These are phyloP conservation scores for Stereum hirsutum DNA, from an alignment of 1,284 basidiomycete species.

Conservation along the genomic window DNA sequence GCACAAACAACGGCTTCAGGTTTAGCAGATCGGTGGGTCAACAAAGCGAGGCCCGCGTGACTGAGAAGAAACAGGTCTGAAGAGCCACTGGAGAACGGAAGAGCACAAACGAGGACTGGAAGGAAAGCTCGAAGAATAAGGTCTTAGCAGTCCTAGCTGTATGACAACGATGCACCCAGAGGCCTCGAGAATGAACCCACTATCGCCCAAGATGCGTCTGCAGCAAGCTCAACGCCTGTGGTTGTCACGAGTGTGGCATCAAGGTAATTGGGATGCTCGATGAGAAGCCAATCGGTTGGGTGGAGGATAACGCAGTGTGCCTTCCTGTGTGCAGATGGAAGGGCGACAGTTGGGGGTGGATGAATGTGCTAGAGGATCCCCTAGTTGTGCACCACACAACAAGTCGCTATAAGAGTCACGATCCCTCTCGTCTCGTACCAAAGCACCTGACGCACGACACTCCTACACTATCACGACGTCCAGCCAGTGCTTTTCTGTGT, in stretches of 20 bases:
- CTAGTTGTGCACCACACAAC: background rate
- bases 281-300: background rate
- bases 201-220: background rate
- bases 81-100: background rate
- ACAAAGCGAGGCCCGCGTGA: background rate
- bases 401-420: background rate
- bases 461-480: background rate
- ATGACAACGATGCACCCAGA: background rate
- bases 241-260: background rate
- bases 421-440: background rate
- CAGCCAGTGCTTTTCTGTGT: background rate
- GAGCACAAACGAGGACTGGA: background rate
- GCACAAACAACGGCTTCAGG: background rate
- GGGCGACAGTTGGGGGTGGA: background rate
- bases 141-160: background rate
- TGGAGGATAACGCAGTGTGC: background rate
- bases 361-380: background rate
- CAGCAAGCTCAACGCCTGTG: background rate
- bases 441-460: background rate
- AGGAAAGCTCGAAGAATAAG: background rate
- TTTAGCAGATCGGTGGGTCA: background rate
- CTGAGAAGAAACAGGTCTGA: background rate
- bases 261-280: background rate
- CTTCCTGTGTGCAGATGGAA: background rate
- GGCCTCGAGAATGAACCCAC: background rate